Evolutionary conservation across 164 flowering plant species (phyloP), one percentile per base, ranked within the genome.

Genomic region (Sedum album): DNA sequence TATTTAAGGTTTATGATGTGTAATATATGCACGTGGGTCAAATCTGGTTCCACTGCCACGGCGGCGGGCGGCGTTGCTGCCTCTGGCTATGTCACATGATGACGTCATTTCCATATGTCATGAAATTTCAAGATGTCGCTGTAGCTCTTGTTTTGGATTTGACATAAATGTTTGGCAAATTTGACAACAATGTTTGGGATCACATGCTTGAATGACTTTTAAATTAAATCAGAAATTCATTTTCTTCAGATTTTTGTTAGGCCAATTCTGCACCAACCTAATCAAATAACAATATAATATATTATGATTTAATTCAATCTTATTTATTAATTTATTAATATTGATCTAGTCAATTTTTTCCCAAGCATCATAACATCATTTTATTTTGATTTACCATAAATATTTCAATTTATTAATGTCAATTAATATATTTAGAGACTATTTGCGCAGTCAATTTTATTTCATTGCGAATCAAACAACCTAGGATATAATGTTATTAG

Each of bases 1-100:
- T 55, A 25, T 26, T 55, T 10, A 25, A 11, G 15, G 31, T 55
- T 23, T 25, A 25, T 23, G 35, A 26, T 6, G 33, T 17, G 8
- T 57, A 4, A 57, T 28, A 5, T 11, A 57, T 57, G 62, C 62
- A 57, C 62, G 62, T 57, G 60, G 31, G 60, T 55, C 60, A 57
- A 57, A 2, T 28, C 5, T 13, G 33, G 33, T 57, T 18, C 62
- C 33, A 57, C 62, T 57, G 62, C 62, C 62, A 57, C 62, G 33
- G 33, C 33, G 33, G 62, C 62, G 62, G 62, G 33, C 28, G 31
- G 33, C 62, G 31, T 28, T 26, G 2, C 33, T 28, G n/a, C n/a
- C n/a, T n/a, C n/a, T n/a, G 20, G 14, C 62, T 57, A 57, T 15
- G 62, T 57, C 62, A 57, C 8, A 0, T 14, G 33, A 57, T 57